These are phyloP conservation scores for Kokia cookei DNA, from an alignment of 441 rosid species.

Conservation along the genomic window DNA sequence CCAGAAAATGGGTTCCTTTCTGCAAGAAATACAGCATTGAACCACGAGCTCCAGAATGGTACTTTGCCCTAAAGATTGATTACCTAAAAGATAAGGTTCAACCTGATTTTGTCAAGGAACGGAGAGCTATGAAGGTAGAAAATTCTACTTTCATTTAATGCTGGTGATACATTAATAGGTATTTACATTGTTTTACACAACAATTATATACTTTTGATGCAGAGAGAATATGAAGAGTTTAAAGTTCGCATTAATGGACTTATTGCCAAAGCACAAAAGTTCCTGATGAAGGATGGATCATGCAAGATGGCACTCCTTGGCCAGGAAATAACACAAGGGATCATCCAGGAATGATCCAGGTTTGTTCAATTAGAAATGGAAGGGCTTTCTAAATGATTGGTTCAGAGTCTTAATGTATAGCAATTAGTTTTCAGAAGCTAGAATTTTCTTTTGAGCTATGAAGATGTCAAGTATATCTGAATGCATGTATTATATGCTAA, in stretches of 20 bases:
- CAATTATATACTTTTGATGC: slow-evolving; percentile 18
- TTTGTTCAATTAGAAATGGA: slow-evolving; percentile 10
- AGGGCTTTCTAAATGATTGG: not conserved
- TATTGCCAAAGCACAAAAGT: slow-evolving; percentile 78
- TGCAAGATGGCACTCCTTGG: slow-evolving; percentile 99
- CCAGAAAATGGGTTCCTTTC: slow-evolving; percentile 96
- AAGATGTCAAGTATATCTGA: not conserved
- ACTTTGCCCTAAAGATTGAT: slow-evolving; percentile 84
- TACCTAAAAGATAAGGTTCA: slow-evolving; percentile 96
- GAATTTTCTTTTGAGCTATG: not conserved
- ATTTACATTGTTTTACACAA: not conserved
- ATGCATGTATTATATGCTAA: not conserved
- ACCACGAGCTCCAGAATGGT: slow-evolving; percentile 98
- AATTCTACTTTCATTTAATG: slow-evolving; percentile 1
- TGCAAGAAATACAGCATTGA: slow-evolving; percentile 83
- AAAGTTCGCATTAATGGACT: slow-evolving; percentile 84
- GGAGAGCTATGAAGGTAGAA: slow-evolving; percentile 92
- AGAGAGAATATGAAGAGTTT: slow-evolving; percentile 98
- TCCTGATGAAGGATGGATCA: slow-evolving; percentile 98
- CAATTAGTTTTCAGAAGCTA: not conserved
- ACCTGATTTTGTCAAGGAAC: slow-evolving; percentile 92
- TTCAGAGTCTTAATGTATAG: not conserved
- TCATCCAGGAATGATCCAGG: slow-evolving; percentile 99
- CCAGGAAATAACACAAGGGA: slow-evolving; percentile 98
- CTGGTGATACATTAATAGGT: not conserved